Conservation (phyloP, 331 rosid species). For the Arachis monticola region DNA sequence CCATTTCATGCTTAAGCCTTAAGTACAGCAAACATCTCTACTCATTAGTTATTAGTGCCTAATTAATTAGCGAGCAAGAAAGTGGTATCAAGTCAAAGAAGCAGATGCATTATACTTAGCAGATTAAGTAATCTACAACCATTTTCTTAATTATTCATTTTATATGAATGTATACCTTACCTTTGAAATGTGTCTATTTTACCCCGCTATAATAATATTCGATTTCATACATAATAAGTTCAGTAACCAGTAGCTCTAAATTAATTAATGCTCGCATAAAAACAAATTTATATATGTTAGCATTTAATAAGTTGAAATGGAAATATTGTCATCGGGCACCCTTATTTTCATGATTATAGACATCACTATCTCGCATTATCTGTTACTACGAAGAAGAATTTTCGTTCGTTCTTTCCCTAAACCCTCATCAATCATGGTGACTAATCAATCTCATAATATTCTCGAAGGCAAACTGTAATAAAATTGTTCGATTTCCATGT, state of each 20-base stretch:
- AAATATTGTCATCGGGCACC: constrained; percentile 28
- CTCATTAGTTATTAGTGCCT: neutral
- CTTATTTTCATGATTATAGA: constrained; percentile 31
- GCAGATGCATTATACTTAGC: neutral
- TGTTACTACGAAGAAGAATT: neutral
- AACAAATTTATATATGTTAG: constrained; percentile 24
- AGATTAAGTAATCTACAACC: neutral
- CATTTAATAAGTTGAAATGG: constrained; percentile 31
- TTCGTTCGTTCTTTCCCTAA: neutral
- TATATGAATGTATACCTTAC: constrained; percentile 20
- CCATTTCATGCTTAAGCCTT: constrained; percentile 16
- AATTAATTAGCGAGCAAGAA: constrained; percentile 17
- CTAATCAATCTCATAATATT: neutral
- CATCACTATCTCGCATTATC: constrained; percentile 41
- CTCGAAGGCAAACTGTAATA: neutral
- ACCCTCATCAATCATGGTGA: neutral
- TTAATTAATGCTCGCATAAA: constrained; percentile 29
- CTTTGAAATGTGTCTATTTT: constrained; percentile 8
- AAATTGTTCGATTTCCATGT: neutral
- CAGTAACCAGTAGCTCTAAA: neutral
- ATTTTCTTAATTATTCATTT: constrained; percentile 23
- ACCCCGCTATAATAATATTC: neutral
- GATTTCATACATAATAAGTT: neutral
- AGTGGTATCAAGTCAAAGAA: constrained; percentile 4
- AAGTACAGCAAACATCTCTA: neutral